Percentiles rank a stretch among this genome's conserved stretches.
These are phyloP conservation scores for Sugiyamaella novakii DNA, from an alignment of 1,139 yeast species.

Conservation along the genomic window DNA sequence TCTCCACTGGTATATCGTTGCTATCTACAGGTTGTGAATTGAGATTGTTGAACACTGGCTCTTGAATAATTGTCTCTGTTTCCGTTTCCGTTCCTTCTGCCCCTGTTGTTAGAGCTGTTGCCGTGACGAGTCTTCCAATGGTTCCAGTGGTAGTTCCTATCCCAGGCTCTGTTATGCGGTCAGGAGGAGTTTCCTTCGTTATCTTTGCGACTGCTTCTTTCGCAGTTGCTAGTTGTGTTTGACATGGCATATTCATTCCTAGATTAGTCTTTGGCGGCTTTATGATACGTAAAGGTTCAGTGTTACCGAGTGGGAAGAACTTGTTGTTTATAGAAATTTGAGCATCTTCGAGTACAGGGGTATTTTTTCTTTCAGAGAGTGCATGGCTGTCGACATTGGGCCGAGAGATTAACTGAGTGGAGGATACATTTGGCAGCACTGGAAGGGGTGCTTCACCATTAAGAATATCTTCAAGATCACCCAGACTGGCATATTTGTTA, in stretches of 20 bases:
- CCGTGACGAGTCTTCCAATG: background rate
- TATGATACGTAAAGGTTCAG: conserved; percentile 6
- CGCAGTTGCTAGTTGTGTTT: background rate
- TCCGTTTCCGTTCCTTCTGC: background rate
- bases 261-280: conserved; percentile 4
- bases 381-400: background rate
- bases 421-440: conserved; percentile 3
- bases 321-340: conserved; percentile 3
- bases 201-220: background rate
- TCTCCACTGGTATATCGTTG: background rate
- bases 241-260: background rate
- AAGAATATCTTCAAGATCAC: conserved; percentile 11
- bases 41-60: background rate
- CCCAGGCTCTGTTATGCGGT: conserved; percentile 6
- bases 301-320: background rate
- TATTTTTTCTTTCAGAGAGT: background rate
- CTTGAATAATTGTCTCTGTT: background rate
- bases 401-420: background rate
- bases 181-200: background rate
- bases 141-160: conserved; percentile 4
- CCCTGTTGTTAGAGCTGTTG: background rate
- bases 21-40: background rate
- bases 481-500: conserved; percentile 13
- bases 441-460: conserved; percentile 11
- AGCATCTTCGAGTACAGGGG: conserved; percentile 2